Evolutionary conservation across 306 rosid species (phyloP).

Genomic region (Prunus mume): DNA sequence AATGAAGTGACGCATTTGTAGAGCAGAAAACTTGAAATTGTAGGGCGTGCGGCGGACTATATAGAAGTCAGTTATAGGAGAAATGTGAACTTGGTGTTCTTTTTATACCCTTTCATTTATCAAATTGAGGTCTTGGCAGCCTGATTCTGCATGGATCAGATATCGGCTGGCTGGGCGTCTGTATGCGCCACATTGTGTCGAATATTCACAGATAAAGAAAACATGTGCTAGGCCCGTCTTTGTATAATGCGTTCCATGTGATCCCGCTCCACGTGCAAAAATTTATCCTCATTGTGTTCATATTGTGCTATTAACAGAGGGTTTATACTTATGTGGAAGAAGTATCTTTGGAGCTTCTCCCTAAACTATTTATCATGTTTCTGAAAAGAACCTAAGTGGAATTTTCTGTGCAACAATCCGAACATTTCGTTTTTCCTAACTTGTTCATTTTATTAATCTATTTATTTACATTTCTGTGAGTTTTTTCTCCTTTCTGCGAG

Average conservation of each 20-base stretch:
- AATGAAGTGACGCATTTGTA: slow-evolving; percentile 16
- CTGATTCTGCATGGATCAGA: not conserved
- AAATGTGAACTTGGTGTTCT: slow-evolving; percentile 35
- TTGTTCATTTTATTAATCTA: not conserved
- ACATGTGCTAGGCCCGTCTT: not conserved
- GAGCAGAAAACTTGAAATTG: slow-evolving; percentile 22
- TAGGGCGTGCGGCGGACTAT: slow-evolving; percentile 32
- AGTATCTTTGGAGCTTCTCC: not conserved
- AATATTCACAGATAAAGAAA: not conserved
- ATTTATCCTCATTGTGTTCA: not conserved
- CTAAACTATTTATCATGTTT: not conserved
- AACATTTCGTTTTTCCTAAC: not conserved
- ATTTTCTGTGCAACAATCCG: not conserved
- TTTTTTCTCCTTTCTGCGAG: not conserved
- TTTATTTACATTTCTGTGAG: not conserved
- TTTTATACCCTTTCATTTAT: slow-evolving; percentile 24
- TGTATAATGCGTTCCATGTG: slow-evolving; percentile 2
- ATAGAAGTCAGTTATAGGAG: slow-evolving; percentile 37
- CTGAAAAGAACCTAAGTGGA: not conserved
- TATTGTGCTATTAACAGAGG: not conserved
- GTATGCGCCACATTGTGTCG: not conserved
- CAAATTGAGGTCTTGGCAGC: slow-evolving; percentile 12
- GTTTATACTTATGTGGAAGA: not conserved
- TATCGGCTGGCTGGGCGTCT: not conserved
- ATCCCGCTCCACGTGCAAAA: not conserved